phyloP scores from a whole-genome alignment of 345 rosid genomes.

The Populus ilicifolia region DNA sequence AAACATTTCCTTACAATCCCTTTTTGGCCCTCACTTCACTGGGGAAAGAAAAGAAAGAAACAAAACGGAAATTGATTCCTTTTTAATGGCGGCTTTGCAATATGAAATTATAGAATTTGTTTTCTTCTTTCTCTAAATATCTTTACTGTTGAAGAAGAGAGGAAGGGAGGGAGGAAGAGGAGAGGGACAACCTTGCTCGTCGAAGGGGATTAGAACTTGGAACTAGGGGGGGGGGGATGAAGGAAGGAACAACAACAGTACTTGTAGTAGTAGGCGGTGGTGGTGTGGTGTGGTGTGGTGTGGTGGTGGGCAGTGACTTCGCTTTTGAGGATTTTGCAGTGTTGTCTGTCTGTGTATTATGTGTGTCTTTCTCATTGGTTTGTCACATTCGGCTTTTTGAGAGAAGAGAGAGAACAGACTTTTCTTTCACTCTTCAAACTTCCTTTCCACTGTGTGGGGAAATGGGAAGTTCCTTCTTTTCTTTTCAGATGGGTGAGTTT shows the following conservation, averaged over 20 bases:
- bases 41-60: neutral
- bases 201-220: neutral
- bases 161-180: too few species aligned
- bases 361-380: constrained; percentile 36
- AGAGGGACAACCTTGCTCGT: neutral
- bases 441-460: constrained; percentile 19
- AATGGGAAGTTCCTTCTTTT: constrained; percentile 14
- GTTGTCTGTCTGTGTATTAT: neutral
- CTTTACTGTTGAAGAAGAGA: neutral
- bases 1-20: constrained; percentile 23
- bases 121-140: neutral
- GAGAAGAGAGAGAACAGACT: neutral
- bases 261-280: neutral
- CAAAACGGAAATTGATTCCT: neutral
- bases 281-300: constrained; percentile 5
- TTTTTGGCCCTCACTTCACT: neutral
- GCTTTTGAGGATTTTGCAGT: constrained; percentile 5
- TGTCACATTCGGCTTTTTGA: constrained; percentile 36
- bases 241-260: neutral
- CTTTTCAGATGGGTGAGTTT: neutral
- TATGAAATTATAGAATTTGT: neutral
- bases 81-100: neutral
- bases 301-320: neutral
- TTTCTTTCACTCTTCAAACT: constrained; percentile 1
- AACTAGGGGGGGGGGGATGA: too few species aligned